phyloP scores from a whole-genome alignment of 805 yeast genomes.

The Ogataea minuta region DNA sequence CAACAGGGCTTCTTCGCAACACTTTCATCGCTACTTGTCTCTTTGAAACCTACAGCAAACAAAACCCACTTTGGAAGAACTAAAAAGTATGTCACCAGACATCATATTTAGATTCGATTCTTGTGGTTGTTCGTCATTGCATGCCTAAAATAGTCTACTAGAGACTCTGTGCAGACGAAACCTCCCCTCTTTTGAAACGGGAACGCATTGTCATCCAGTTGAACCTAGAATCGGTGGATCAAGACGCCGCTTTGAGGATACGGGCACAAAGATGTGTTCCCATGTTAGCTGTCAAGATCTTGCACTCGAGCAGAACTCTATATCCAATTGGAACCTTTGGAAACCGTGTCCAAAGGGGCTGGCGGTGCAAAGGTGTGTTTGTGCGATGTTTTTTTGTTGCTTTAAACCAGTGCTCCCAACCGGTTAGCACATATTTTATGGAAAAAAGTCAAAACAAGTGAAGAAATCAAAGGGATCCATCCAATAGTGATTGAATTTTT shows the following conservation, averaged over 20 bases:
- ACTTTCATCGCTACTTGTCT: neutral
- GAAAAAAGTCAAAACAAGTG: slow-evolving; percentile 14
- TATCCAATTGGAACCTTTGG: slow-evolving; percentile 1
- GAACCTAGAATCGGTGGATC: too few relatives aligned
- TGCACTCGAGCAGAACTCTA: neutral
- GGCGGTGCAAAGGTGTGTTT: slow-evolving; percentile 11
- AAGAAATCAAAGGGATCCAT: slow-evolving; percentile 9
- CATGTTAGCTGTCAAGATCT: too few relatives aligned
- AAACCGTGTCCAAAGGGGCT: neutral
- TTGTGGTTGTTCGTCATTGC: too few relatives aligned
- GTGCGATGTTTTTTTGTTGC: slow-evolving; percentile 13
- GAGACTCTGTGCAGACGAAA: too few relatives aligned
- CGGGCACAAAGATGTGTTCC: too few relatives aligned
- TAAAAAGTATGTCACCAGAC: too few relatives aligned
- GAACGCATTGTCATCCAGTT: too few relatives aligned
- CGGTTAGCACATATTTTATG: slow-evolving; percentile 12
- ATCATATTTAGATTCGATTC: too few relatives aligned
- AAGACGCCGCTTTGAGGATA: too few relatives aligned
- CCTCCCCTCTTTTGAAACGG: too few relatives aligned
- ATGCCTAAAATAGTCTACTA: too few relatives aligned
- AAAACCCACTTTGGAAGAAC: neutral
- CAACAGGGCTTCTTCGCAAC: slow-evolving; percentile 1
- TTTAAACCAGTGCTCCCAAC: slow-evolving; percentile 13
- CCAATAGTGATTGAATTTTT: slow-evolving; percentile 2
- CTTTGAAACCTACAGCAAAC: slow-evolving; percentile 1